Base-by-base conservation (phyloP, 2,329 filamentous ascomycete genomes). In the Beauveria bassiana region DNA sequence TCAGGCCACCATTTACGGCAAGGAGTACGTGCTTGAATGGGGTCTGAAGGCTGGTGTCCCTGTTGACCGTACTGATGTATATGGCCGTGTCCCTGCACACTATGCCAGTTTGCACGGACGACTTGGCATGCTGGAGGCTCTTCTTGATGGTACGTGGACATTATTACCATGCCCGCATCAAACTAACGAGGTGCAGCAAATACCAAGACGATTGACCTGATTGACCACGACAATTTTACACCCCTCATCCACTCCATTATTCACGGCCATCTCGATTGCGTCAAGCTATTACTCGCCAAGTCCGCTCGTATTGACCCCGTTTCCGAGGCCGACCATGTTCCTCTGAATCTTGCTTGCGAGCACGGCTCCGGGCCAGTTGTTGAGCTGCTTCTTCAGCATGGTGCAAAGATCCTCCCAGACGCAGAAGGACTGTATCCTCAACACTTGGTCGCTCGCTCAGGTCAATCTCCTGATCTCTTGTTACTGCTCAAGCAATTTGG, bases 391-490 rank as follows among this genome's bases (percentile, higher is more conserved):
- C 79, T 99, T 56, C 87, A 90, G 68, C 86, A 90, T 66, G 86
- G 88, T 9, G 91, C 93, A 6, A 82, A 85, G 61, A 88, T 99
- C 63, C 79, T 97, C n/a, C 88, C 95, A 9, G 95, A 99, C 74
- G 95, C 95, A 2, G 95, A 99, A 78, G 95, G 95, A 1, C 79
- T 99, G 12, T 99, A 91, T 71, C 95, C 95, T n/a, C 95, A 98
- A 71, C 95, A 99, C 75, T 83, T 98, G 40, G 93, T 98, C 22
- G 93, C 95, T 26, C 85, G 95, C 61, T 95, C 93, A 34, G 91
- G 91, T 3, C 87, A 93, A 70, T 89, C 86, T 0, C 89, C 92
- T 1, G 82, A 90, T 60, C 82, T 97, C 31, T 80, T 98, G 12
- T 77, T 93, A 16, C 80, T 97, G 45, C 80, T 99, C 14, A 89